Percentiles rank a stretch among this genome's conserved stretches.
Conservation (phyloP, 441 rosid species). For the Pelargonium cotyledonis region DNA sequence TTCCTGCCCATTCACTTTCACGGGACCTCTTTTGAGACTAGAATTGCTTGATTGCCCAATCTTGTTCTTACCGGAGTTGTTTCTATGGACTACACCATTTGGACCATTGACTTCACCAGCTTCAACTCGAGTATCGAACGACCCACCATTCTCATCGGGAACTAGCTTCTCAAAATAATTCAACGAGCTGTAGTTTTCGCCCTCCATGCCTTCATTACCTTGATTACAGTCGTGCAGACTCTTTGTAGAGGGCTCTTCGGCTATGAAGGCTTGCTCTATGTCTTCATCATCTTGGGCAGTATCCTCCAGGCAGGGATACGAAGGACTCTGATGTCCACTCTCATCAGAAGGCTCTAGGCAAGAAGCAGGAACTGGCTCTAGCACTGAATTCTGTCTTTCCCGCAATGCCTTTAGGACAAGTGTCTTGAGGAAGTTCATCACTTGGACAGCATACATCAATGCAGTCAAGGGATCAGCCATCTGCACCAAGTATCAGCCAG, state of each 20-base stretch:
- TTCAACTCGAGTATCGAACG: no score
- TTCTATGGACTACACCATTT: no score
- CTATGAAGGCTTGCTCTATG: constrained; percentile 24
- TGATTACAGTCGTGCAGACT: constrained; percentile 21
- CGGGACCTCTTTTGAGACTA: constrained; percentile 24
- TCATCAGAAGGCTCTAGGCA: constrained; percentile 42
- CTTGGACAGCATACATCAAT: constrained; percentile 42
- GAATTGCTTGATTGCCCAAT: constrained; percentile 38
- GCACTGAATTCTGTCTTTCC: constrained; percentile 50
- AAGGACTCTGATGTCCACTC: constrained; percentile 51
- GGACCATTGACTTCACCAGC: no score
- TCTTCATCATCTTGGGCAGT: constrained; percentile 31
- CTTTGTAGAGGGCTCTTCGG: constrained; percentile 39
- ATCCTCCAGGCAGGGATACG: constrained; percentile 33
- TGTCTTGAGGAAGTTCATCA: constrained; percentile 63
- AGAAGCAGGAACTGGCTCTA: constrained; percentile 28
- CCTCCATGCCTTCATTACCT: background rate
- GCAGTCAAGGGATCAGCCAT: constrained; percentile 99
- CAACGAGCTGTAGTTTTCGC: no score
- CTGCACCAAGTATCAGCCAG: constrained; percentile 26
- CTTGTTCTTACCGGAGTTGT: constrained; percentile 21
- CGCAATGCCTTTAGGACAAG: constrained; percentile 51
- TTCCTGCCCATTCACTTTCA: constrained; percentile 26
- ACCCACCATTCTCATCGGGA: no score
- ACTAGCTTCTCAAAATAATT: no score